Percentiles rank a stretch among this genome's conserved stretches.
Conservation (phyloP, 805 yeast species). For the Candida ficus region DNA sequence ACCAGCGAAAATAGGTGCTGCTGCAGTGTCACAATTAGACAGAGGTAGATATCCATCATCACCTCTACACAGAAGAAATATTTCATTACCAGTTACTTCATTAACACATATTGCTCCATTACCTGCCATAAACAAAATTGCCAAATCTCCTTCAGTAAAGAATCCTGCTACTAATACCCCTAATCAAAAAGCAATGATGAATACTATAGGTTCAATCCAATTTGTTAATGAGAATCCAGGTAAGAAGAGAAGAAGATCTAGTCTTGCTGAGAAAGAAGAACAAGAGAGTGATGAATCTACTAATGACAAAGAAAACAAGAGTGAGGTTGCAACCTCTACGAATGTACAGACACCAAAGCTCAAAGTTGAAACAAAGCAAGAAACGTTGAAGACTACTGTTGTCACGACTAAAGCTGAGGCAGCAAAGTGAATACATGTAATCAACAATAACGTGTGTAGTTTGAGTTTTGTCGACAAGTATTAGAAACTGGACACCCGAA, state of each 20-base stretch:
- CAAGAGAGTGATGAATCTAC: not conserved
- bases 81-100: constrained; percentile 32
- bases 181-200: constrained; percentile 23
- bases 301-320: not conserved
- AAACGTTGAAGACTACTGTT: no score
- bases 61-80: constrained; percentile 32
- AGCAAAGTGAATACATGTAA: no score
- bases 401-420: no score
- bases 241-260: constrained; percentile 22
- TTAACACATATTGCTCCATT: constrained; percentile 5
- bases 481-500: no score
- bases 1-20: constrained; percentile 71
- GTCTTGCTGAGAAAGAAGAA: constrained; percentile 6
- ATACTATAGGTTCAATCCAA: constrained; percentile 22
- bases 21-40: constrained; percentile 52
- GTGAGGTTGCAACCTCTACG: not conserved
- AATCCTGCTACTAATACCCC: constrained; percentile 24
- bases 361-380: no score
- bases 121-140: constrained; percentile 5
- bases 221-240: constrained; percentile 27
- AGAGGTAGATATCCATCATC: constrained; percentile 23
- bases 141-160: constrained; percentile 18
- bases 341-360: not conserved
- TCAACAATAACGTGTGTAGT: no score
- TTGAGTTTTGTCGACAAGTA: no score